phyloP scores from a whole-genome alignment of 352 stramenopile genomes.

The Paralagenidium karlingii region DNA sequence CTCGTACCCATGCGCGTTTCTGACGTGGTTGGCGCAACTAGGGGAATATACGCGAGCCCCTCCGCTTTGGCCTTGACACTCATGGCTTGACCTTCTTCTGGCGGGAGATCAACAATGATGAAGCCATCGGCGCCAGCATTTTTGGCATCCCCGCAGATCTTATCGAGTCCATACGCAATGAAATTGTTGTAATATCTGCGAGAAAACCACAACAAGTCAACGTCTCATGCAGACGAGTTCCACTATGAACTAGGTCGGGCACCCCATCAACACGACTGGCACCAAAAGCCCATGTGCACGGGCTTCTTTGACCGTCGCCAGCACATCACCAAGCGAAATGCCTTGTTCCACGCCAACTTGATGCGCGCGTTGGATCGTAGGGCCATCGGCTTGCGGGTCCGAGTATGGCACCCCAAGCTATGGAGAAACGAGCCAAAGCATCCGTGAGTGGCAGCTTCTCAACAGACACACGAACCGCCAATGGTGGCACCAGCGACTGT shows the following conservation, averaged over 20 bases:
- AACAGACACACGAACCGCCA: not conserved
- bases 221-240: not conserved
- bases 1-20: slow-evolving; percentile 85
- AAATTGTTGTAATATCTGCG: slow-evolving; percentile 99
- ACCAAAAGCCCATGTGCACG: slow-evolving; percentile 85
- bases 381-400: slow-evolving; percentile 96
- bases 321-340: slow-evolving; percentile 87
- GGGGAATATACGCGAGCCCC: slow-evolving; percentile 91
- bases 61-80: slow-evolving; percentile 84
- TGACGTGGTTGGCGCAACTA: slow-evolving; percentile 95
- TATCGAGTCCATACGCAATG: slow-evolving; percentile 91
- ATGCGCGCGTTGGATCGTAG: slow-evolving; percentile 94
- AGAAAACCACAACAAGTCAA: too few species aligned
- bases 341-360: slow-evolving; percentile 91
- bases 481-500: not conserved
- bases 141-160: slow-evolving; percentile 70
- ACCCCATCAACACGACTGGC: slow-evolving; percentile 98
- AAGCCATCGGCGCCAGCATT: slow-evolving; percentile 94
- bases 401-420: slow-evolving; percentile 97
- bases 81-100: slow-evolving; percentile 88
- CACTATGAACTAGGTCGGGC: slow-evolving; percentile 9
- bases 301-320: slow-evolving; percentile 87
- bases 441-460: not conserved
- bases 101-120: slow-evolving; percentile 97
- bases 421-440: not conserved